These are phyloP conservation scores for Backusella westeae DNA, from an alignment of 192 early-diverging fungal species.

Conservation along the genomic window DNA sequence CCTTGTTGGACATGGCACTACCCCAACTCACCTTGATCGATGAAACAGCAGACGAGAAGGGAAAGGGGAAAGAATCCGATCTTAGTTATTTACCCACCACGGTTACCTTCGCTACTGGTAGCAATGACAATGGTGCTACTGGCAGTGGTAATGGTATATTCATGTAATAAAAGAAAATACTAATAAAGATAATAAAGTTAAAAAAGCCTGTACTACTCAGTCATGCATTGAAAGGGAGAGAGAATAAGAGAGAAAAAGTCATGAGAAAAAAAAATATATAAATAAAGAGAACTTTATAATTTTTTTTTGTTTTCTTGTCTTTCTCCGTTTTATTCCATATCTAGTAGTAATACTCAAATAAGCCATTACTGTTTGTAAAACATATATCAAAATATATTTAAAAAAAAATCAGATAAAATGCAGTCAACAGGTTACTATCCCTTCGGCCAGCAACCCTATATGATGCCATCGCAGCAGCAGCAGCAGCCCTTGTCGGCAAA, in stretches of 20 bases:
- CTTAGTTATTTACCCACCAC: not conserved
- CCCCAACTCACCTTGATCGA: not conserved
- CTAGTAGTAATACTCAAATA: not conserved
- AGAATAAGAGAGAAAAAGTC: not conserved
- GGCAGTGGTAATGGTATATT: not conserved
- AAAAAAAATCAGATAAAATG: not conserved
- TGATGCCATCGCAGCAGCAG: not conserved
- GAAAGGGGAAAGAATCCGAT: not conserved
- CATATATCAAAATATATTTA: not conserved
- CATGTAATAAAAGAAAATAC: not conserved
- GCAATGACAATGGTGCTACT: not conserved
- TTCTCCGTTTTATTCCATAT: not conserved
- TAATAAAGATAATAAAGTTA: not conserved
- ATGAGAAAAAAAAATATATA: not conserved
- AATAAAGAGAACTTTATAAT: not conserved
- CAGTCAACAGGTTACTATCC: slow-evolving; percentile 8
- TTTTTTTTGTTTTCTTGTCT: not conserved
- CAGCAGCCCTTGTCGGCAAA: not conserved
- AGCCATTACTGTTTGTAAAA: slow-evolving; percentile 2
- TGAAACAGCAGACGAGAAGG: not conserved
- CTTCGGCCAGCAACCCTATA: not conserved
- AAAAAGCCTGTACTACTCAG: not conserved
- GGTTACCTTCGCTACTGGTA: not conserved
- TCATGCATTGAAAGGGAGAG: not conserved
- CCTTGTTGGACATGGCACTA: not conserved